A percentile compares a stretch with the other conserved stretches of the same genome.
Evolutionary conservation across 2,329 filamentous ascomycete genomes (phyloP).

Genomic region (Claviceps sp.): DNA sequence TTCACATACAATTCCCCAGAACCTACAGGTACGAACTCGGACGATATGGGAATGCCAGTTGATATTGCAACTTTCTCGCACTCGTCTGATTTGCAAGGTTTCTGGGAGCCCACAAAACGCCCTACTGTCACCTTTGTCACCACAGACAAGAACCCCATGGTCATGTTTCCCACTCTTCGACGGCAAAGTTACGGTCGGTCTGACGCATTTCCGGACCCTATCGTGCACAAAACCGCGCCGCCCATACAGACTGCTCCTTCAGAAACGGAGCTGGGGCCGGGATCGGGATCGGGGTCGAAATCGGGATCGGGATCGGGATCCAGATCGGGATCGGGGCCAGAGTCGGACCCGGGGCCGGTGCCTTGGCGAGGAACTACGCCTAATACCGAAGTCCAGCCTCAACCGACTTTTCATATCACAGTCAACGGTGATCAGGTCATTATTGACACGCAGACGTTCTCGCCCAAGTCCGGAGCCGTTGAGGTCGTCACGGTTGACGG

Average conservation of each 20-base stretch:
- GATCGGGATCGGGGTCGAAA: too few species aligned
- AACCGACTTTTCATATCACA: constrained; percentile 25
- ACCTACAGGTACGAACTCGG: not conserved
- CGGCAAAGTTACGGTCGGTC: constrained; percentile 19
- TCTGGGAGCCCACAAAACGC: not conserved
- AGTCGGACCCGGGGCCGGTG: too few species aligned
- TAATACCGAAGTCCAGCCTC: constrained; percentile 2
- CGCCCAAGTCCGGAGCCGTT: constrained; percentile 23
- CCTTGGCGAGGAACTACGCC: not conserved
- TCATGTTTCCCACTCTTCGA: constrained; percentile 26
- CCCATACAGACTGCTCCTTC: not conserved
- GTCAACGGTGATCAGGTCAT: constrained; percentile 31
- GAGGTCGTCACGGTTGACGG: constrained; percentile 28
- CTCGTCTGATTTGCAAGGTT: not conserved
- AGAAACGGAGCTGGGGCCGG: not conserved
- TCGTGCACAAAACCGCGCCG: constrained; percentile 10
- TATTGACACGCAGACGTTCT: constrained; percentile 33
- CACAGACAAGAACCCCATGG: constrained; percentile 41
- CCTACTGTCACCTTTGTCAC: constrained; percentile 29
- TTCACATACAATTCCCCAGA: not conserved
- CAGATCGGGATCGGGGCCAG: too few species aligned
- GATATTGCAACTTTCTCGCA: not conserved
- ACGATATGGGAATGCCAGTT: not conserved
- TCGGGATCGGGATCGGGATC: too few species aligned
- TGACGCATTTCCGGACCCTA: constrained; percentile 1